Evolutionary conservation across 495 filamentous ascomycete genomes (phyloP), one percentile per base, ranked within the genome.

Genomic region (Podospora fimiseda): DNA sequence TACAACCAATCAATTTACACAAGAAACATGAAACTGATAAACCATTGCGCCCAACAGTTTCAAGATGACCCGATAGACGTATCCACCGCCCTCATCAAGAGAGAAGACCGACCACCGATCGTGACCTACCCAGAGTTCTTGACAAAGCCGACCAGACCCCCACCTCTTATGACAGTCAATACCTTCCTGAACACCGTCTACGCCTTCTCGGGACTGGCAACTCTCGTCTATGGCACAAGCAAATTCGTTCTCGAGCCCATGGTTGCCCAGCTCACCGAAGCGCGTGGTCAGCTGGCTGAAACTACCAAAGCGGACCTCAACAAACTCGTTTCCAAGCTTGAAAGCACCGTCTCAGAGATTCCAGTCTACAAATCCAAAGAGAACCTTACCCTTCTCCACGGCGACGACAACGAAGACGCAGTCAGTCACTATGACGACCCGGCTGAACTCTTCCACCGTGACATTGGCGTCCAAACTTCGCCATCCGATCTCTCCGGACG

Each of bases 81-180:
- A 5, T 33, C 27, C 6, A 33, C 57, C 36, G 58, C 51, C 51
- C 40, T 43, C 56, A 14, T 51, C 43, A 61, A 59, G 16, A 58
- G 70, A 44, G 58, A 68, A 55, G 80, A 86, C 55, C 72, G 82
- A 18, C 80, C 89, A 19, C 94, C 92, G n/a, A 90, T 98, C 58
- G 86, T 97, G 61, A 98, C 93, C 20, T 97, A 96, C 70, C 93
- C 93, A 43, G 93, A 98, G 69, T 96, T 95, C 70, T 83, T 97
- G 58, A 74, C 76, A 18, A 88, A 86, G 24, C 82, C 89, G 7
- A 57, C 66, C 1, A 68, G 67, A 2, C 71, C 77, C 13, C 71
- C 77, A 9, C 90, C 93, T 0, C 73, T 97, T 2, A 78, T 97
- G 27, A 93, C 89, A 14, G 79, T 85, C 52, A 73, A 76, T 37